Conservation (phyloP, 805 yeast genomes). For the Teunomyces atbi region DNA sequence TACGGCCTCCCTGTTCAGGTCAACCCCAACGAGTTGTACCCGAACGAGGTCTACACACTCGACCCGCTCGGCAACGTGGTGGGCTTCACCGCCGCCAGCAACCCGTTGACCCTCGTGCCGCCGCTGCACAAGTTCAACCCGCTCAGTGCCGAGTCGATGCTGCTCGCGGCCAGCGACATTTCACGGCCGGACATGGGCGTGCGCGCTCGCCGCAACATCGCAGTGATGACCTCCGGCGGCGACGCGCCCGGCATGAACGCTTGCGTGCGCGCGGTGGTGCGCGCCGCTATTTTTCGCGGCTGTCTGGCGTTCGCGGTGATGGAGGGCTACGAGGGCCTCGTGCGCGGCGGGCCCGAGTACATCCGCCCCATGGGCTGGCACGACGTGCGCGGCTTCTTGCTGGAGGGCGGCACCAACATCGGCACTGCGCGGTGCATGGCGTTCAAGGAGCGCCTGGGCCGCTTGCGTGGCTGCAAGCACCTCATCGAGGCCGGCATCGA, state of each 20-base stretch:
- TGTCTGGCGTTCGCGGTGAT: conserved; percentile 90
- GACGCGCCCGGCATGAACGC: conserved; percentile 99
- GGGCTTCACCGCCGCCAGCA: conserved; percentile 68
- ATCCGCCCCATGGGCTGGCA: conserved; percentile 85
- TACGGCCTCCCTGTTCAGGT: conserved; percentile 46
- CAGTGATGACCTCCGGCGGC: conserved; percentile 98
- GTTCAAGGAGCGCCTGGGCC: conserved; percentile 82
- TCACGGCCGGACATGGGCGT: conserved; percentile 13
- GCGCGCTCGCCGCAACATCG: conserved; percentile 57
- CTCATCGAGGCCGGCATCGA: conserved; percentile 87
- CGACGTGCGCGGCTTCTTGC: conserved; percentile 91
- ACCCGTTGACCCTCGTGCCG: conserved; percentile 54
- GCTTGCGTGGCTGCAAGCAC: conserved; percentile 79
- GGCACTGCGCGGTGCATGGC: conserved; percentile 94
- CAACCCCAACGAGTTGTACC: conserved; percentile 70
- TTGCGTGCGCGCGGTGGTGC: conserved; percentile 89
- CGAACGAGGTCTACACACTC: conserved; percentile 69
- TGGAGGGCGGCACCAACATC: conserved; percentile 91
- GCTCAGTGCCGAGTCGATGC: conserved; percentile 11
- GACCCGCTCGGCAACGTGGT: conserved; percentile 84
- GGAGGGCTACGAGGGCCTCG: conserved; percentile 95
- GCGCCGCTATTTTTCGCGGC: conserved; percentile 82
- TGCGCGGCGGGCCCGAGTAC: conserved; percentile 72
- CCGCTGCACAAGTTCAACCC: conserved; percentile 35
- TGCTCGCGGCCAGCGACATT: conserved; percentile 16